Percentiles rank a stretch among this genome's conserved stretches.
phyloP scores from a whole-genome alignment of 768 basidiomycete species.

The Tylopilus sp. region DNA sequence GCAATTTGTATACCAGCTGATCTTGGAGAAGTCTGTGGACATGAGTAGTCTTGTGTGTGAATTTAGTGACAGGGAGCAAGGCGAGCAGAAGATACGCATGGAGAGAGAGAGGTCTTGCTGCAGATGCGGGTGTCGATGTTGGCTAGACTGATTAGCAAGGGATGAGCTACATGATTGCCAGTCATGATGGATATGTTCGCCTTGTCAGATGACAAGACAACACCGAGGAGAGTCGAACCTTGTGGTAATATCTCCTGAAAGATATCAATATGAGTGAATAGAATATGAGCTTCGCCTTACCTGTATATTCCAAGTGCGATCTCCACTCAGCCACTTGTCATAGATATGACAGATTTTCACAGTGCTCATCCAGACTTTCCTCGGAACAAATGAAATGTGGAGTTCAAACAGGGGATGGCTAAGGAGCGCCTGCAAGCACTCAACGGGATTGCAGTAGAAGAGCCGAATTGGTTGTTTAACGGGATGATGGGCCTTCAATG shows the following conservation, averaged over 20 bases:
- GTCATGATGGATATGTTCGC: not conserved
- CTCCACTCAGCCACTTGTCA: not conserved
- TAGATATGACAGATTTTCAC: not conserved
- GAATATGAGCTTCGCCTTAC: not conserved
- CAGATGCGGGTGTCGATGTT: conserved; percentile 8
- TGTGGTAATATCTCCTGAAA: not conserved
- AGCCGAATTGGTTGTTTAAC: not conserved
- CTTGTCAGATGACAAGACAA: not conserved
- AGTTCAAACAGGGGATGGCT: not conserved
- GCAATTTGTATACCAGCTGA: not conserved
- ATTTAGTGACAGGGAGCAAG: conserved; percentile 3
- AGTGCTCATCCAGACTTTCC: not conserved
- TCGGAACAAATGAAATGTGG: not conserved
- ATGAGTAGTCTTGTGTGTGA: conserved; percentile 1
- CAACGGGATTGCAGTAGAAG: not conserved
- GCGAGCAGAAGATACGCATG: conserved; percentile 8
- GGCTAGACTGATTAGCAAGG: conserved; percentile 7
- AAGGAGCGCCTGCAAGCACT: not conserved
- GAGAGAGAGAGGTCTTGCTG: conserved; percentile 11
- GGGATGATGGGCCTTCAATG: not conserved
- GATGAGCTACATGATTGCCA: not conserved
- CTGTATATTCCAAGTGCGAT: not conserved
- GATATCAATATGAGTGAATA: not conserved
- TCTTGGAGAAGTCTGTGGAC: not conserved
- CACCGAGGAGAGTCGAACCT: not conserved